Percentiles rank a stretch among this genome's conserved stretches.
These are phyloP conservation scores for Limonium bicolor DNA, from an alignment of 148 eudicot species.

Conservation along the genomic window DNA sequence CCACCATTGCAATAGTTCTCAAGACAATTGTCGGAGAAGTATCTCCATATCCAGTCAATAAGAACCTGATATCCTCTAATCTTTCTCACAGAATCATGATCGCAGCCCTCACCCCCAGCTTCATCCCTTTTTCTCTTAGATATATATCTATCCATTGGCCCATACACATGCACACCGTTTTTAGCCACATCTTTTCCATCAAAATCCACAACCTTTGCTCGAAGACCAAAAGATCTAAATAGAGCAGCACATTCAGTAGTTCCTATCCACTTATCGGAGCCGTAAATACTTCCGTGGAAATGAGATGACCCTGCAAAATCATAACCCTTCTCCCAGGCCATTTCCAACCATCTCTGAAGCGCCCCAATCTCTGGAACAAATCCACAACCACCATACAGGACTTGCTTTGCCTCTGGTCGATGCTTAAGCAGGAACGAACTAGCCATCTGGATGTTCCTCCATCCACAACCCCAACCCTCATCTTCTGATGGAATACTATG, in stretches of 20 bases:
- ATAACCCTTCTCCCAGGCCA: conserved; percentile 82
- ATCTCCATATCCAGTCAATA: conserved; percentile 83
- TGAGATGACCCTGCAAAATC: conserved; percentile 47
- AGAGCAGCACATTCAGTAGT: conserved; percentile 89
- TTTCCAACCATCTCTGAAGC: conserved; percentile 90
- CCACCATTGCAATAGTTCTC: conserved; percentile 19
- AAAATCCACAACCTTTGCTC: conserved; percentile 86
- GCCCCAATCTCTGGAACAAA: conserved; percentile 78
- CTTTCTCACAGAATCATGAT: conserved; percentile 8
- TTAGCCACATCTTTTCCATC: conserved; percentile 20
- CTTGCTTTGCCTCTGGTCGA: conserved; percentile 40
- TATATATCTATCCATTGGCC: conserved; percentile 81
- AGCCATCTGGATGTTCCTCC: conserved; percentile 96
- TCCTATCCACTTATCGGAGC: conserved; percentile 80
- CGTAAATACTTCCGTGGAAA: conserved; percentile 42
- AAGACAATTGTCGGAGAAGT: conserved; percentile 40
- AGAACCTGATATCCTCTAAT: conserved; percentile 46
- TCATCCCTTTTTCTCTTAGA: conserved; percentile 11
- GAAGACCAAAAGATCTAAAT: conserved; percentile 81
- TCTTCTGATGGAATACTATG: conserved; percentile 50
- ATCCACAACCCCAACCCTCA: conserved; percentile 94
- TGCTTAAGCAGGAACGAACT: conserved; percentile 59
- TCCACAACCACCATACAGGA: conserved; percentile 67
- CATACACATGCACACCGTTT: conserved; percentile 16
- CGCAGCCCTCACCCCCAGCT: conserved; percentile 10